Evolutionary conservation across 2,329 filamentous ascomycete species (phyloP).

Genomic region (Drechmeria coniospora): DNA sequence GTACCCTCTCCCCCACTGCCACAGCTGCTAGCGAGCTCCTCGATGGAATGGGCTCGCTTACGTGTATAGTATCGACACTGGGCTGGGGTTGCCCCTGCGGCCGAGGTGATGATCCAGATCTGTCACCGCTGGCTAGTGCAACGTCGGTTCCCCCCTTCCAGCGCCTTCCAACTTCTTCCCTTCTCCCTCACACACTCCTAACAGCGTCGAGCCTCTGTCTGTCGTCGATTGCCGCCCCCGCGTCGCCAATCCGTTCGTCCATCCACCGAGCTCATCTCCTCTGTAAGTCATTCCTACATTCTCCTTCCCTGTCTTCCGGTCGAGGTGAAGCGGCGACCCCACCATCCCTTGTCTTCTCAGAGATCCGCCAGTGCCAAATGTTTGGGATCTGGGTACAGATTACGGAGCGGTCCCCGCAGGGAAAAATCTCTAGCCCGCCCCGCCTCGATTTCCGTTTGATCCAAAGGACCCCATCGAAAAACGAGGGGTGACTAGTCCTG

Average conservation of each 20-base stretch:
- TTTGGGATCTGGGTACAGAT: too few relatives aligned
- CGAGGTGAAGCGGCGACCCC: too few relatives aligned
- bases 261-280: too few relatives aligned
- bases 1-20: too few relatives aligned
- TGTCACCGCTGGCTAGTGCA: slow-evolving; percentile 1
- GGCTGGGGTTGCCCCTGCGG: neutral
- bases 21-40: too few relatives aligned
- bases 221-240: too few relatives aligned
- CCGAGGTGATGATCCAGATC: neutral
- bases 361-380: neutral
- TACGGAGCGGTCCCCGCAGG: neutral
- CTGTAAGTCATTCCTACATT: too few relatives aligned
- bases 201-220: neutral
- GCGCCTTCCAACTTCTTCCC: slow-evolving; percentile 1
- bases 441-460: slow-evolving; percentile 1
- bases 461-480: slow-evolving; percentile 2
- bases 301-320: too few relatives aligned
- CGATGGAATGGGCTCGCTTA: too few relatives aligned
- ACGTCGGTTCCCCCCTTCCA: neutral
- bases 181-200: neutral
- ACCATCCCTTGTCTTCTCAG: neutral
- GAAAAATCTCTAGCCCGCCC: slow-evolving; percentile 2
- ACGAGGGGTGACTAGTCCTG: neutral
- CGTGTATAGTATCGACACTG: slow-evolving; percentile 1
- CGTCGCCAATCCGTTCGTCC: too few relatives aligned